These are phyloP conservation scores for Clathrospora elynae DNA, from an alignment of 2,329 filamentous ascomycete species.

Conservation along the genomic window DNA sequence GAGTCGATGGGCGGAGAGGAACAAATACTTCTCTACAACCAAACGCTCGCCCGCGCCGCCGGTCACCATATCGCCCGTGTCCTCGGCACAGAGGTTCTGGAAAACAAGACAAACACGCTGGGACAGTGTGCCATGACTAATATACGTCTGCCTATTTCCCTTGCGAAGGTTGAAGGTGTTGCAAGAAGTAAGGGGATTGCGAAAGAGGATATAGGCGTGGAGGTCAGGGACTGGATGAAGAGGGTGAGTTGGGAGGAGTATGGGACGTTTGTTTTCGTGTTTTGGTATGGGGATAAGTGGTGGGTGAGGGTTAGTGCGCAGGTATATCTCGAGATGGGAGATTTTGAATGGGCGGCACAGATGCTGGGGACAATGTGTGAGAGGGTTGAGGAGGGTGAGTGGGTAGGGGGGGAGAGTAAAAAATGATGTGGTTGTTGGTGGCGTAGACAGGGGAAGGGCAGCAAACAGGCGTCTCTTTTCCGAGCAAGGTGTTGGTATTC, in stretches of 20 bases:
- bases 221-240: constrained; percentile 51
- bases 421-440: not conserved
- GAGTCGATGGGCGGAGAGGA: constrained; percentile 74
- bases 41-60: constrained; percentile 66
- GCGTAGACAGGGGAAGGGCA: not conserved
- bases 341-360: constrained; percentile 73
- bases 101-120: constrained; percentile 67
- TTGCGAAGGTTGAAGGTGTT: constrained; percentile 37
- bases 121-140: constrained; percentile 73
- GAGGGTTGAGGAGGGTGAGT: constrained; percentile 56
- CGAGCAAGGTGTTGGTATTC: too few relatives aligned
- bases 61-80: constrained; percentile 64
- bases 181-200: constrained; percentile 25
- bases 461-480: not conserved
- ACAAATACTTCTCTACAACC: constrained; percentile 67
- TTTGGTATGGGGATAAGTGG: constrained; percentile 63
- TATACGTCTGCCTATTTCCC: constrained; percentile 69
- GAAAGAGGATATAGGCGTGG: constrained; percentile 23
- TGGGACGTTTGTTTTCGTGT: constrained; percentile 73
- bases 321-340: constrained; percentile 78
- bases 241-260: constrained; percentile 58
- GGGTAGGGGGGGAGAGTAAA: constrained; percentile 21
- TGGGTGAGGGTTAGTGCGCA: constrained; percentile 80
- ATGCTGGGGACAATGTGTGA: constrained; percentile 64
- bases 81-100: constrained; percentile 73